Percentiles rank a stretch among this genome's conserved stretches.
phyloP scores from a whole-genome alignment of 2,329 filamentous ascomycete genomes.

The Gyromitra esculenta region DNA sequence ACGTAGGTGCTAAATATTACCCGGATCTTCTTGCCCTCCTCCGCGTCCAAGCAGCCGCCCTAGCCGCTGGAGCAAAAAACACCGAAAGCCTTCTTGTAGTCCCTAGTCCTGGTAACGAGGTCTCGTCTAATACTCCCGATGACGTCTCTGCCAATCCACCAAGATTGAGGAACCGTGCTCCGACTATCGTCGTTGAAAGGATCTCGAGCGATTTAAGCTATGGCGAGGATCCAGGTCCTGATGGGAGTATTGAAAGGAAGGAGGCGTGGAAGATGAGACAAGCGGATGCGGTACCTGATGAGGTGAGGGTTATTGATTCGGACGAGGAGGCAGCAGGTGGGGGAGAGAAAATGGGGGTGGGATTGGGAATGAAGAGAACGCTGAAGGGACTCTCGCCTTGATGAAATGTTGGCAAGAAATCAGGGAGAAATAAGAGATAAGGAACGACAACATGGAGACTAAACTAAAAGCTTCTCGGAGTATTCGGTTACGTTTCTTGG shows the following conservation, averaged over 20 bases:
- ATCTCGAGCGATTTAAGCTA: slow-evolving; percentile 45
- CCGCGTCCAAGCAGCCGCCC: slow-evolving; percentile 67
- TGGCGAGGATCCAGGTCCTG: slow-evolving; percentile 53
- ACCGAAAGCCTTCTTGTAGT: slow-evolving; percentile 29
- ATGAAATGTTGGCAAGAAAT: background rate
- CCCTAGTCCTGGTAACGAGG: slow-evolving; percentile 18
- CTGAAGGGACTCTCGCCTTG: slow-evolving; percentile 30
- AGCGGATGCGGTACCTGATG: slow-evolving; percentile 54
- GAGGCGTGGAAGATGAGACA: slow-evolving; percentile 54
- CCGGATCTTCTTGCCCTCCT: slow-evolving; percentile 69
- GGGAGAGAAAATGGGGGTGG: background rate
- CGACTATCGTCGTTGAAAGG: slow-evolving; percentile 53
- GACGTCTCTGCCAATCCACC: slow-evolving; percentile 2
- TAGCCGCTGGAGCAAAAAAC: slow-evolving; percentile 47
- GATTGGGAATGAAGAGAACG: slow-evolving; percentile 8
- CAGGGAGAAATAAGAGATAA: background rate
- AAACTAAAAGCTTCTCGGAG: background rate
- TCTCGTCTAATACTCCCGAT: slow-evolving; percentile 20
- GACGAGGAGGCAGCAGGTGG: slow-evolving; percentile 6
- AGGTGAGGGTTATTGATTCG: slow-evolving; percentile 45
- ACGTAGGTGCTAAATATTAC: slow-evolving; percentile 85
- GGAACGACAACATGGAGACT: no score
- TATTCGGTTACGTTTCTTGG: slow-evolving; percentile 5
- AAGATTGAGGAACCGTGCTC: slow-evolving; percentile 44
- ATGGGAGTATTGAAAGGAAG: slow-evolving; percentile 53